These are phyloP conservation scores for Cymbopogon citratus DNA, from an alignment of 176 grass and related monocot genomes.

Conservation along the genomic window DNA sequence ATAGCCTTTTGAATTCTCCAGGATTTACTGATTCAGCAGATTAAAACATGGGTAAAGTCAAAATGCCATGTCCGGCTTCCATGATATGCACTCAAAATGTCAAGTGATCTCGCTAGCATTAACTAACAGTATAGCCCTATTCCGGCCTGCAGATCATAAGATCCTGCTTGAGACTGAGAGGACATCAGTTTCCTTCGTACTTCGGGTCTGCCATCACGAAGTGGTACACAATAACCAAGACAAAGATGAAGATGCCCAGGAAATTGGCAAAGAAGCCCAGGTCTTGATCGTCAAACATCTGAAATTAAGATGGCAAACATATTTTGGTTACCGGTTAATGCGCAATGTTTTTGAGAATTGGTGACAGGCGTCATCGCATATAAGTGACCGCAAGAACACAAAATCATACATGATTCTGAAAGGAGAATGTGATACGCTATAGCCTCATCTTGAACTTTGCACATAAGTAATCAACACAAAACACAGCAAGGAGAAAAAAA, in stretches of 20 bases:
- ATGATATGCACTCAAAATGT: neutral
- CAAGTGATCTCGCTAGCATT: neutral
- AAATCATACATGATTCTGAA: neutral
- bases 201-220: slow-evolving; percentile 85
- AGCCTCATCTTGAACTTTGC: neutral
- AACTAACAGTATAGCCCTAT: neutral
- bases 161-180: neutral
- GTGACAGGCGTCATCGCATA: neutral
- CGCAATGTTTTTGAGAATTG: neutral
- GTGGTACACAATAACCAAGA: slow-evolving; percentile 73
- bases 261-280: slow-evolving; percentile 93
- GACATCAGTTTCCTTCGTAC: slow-evolving; percentile 63
- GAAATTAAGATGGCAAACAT: slow-evolving; percentile 15
- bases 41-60: slow-evolving; percentile 6
- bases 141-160: neutral
- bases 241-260: slow-evolving; percentile 86
- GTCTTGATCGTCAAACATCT: slow-evolving; percentile 97
- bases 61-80: neutral
- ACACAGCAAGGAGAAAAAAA: neutral
- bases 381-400: neutral
- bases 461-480: neutral
- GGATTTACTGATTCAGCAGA: slow-evolving; percentile 1
- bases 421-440: neutral
- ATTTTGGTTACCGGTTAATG: neutral
- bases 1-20: neutral